Conservation (phyloP, 345 rosid species). For the Citrus medica region DNA sequence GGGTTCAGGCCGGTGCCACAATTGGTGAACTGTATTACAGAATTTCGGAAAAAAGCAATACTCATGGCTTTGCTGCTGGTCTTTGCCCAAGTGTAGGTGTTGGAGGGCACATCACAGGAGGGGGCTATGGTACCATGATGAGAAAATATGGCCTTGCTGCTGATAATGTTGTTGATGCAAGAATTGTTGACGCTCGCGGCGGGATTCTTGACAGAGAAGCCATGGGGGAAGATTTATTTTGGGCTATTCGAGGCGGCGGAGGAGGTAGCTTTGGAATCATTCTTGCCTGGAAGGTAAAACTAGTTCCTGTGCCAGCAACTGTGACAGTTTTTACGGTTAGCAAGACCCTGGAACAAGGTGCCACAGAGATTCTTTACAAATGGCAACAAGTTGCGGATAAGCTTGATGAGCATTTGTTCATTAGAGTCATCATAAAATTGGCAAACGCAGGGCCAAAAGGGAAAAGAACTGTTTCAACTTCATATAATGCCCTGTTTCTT, state of each 20-base stretch:
- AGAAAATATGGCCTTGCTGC: conserved; percentile 17
- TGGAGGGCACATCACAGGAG: conserved; percentile 21
- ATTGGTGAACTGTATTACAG: conserved; percentile 31
- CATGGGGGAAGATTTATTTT: conserved; percentile 25
- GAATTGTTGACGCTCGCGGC: conserved; percentile 11
- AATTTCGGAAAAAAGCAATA: conserved; percentile 6
- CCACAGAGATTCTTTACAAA: background rate
- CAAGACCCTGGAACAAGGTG: conserved; percentile 18
- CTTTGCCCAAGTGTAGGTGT: conserved; percentile 26
- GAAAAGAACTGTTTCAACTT: conserved; percentile 9
- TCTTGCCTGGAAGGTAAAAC: conserved; percentile 14
- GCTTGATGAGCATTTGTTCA: background rate
- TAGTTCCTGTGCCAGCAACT: conserved; percentile 16
- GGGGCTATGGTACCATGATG: conserved; percentile 17
- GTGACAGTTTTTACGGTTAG: conserved; percentile 17
- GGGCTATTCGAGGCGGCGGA: conserved; percentile 20
- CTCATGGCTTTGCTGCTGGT: conserved; percentile 29
- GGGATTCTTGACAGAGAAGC: conserved; percentile 9
- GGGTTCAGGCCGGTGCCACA: conserved; percentile 36
- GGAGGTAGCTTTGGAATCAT: conserved; percentile 20
- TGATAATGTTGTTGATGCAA: conserved; percentile 21
- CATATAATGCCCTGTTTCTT: background rate
- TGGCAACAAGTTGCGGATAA: conserved; percentile 20
- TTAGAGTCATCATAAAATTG: background rate
- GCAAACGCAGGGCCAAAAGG: background rate